Evolutionary conservation across 2,329 filamentous ascomycete genomes (phyloP), one percentile per base, ranked within the genome.

Genomic region (Anisogramma anomala): DNA sequence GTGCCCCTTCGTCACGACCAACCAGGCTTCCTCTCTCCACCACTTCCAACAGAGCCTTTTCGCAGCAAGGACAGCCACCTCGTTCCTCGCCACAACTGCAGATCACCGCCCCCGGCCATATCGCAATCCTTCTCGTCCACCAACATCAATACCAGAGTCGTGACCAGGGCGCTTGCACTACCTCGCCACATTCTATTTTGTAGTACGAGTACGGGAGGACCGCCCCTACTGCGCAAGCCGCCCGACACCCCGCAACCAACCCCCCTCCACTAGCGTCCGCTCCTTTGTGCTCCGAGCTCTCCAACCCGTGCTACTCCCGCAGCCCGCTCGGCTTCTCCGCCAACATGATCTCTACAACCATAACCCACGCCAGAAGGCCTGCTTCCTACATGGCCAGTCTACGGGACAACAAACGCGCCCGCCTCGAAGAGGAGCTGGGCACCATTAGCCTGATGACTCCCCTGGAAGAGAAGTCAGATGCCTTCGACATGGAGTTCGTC

Each of bases 271-370:
- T 22, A 42, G 43, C 33, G 39, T 32, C 14, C 35, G 30, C 17
- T 26, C 28, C 45, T 28, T 39, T 36, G 45, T 34, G 15, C 36
- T 27, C 33, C 42, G 17, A n/a, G 20, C 30, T 11, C 32, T 36
- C 20, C 20, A 33, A 34, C 11, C 19, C 34, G 33, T 33, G 14
- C 33, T 19, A 35, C 31, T 32, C 20, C 20, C 25, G 20, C 13
- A 33, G 23, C 6, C 37, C 31, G 28, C 30, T 15, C 18, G 44
- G 17, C 32, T 31, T 18, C n/a, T 33, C 35, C 20, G 33, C 31
- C 45, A 44, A 32, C 19, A 47, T 47, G 45, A 42, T 47, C 13
- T 44, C 45, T 19, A 47, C 45, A 19, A 42, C 45, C n/a, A n/a
- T n/a, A 13, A 42, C 41, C 26, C 44, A 38, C 36, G 11, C 38